phyloP scores from a whole-genome alignment of 495 filamentous ascomycete species.

The Trichoderma reesei region DNA sequence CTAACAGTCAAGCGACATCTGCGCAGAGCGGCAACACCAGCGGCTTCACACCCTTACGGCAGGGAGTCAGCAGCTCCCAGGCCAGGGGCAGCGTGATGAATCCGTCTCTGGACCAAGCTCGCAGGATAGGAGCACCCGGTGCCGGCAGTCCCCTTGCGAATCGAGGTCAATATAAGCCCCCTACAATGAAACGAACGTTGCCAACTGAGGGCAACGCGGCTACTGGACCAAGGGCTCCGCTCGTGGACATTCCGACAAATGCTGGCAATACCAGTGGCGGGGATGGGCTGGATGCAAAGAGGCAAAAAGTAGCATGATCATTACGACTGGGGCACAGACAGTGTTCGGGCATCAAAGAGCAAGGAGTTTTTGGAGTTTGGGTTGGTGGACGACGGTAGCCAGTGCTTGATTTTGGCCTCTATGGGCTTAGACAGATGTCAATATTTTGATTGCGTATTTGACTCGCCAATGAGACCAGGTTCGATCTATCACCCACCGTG shows the following conservation, averaged over 20 bases:
- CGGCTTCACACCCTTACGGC: constrained; percentile 14
- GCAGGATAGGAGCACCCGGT: constrained; percentile 65
- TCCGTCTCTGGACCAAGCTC: constrained; percentile 54
- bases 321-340: background rate
- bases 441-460: background rate
- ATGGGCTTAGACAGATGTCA: background rate
- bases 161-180: constrained; percentile 49
- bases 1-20: constrained; percentile 16
- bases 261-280: constrained; percentile 14
- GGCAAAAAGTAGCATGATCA: constrained; percentile 28
- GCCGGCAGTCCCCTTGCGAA: constrained; percentile 47
- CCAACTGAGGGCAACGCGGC: constrained; percentile 16
- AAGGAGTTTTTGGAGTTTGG: background rate
- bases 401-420: background rate
- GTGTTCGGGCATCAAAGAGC: background rate
- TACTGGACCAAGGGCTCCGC: constrained; percentile 20
- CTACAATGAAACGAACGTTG: constrained; percentile 45
- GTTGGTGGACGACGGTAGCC: background rate
- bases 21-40: constrained; percentile 12
- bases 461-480: background rate
- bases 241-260: constrained; percentile 33
- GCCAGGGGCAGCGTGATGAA: constrained; percentile 48
- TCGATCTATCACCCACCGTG: too few relatives aligned
- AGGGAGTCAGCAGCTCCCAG: constrained; percentile 19
- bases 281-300: constrained; percentile 28